Base-by-base conservation (phyloP, 2,329 filamentous ascomycete genomes). In the Venturia oleaginea region DNA sequence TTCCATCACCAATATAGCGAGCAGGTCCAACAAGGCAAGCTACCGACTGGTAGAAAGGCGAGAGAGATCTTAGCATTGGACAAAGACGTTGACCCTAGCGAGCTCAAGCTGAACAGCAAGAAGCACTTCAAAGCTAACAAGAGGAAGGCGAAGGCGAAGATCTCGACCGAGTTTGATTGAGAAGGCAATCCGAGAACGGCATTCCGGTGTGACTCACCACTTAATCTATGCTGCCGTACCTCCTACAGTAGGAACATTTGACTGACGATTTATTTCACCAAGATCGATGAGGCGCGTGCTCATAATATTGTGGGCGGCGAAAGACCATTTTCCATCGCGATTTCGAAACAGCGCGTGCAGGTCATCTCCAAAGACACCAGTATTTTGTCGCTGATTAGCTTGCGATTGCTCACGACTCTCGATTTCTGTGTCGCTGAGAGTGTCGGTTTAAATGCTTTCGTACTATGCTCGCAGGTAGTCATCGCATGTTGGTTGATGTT, bases 1-100 rank as follows among this genome's bases (percentile, higher is more conserved):
- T 97, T 97, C 79, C 93, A 87, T 76, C 85, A 94, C 78, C 90
- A 94, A 77, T 95, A 97, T 76, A 87, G 86, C 3, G 84, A 94
- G 76, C 91, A 96, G 72, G 92, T 91, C n/a, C 34, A 57, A 22
- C 4, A 78, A 79, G 77, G 81, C 19, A 95, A 91, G 78, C 80
- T 88, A 67, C 77, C 97, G 59, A 91, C 85, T 22, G 92, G 92
- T 0, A 83, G 94, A 66, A 99, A 99, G 76, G 84, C 91, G 61
- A 86, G 86, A 71, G 82, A 88, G 46, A 85, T 97, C 80, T 80
- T 90, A 61, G 93, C 93, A 13, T 73, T 97, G 67, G 91, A 97
- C 78, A 90, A 88, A 66, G 90, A 91, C 17, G 75, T 97, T 42
- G 92, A 97, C 71, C 87, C 90, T 0, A 88, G 87, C 66, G 93